Base-by-base conservation (phyloP, 2,329 filamentous ascomycete species). In the Emmonsiellopsis sp. region DNA sequence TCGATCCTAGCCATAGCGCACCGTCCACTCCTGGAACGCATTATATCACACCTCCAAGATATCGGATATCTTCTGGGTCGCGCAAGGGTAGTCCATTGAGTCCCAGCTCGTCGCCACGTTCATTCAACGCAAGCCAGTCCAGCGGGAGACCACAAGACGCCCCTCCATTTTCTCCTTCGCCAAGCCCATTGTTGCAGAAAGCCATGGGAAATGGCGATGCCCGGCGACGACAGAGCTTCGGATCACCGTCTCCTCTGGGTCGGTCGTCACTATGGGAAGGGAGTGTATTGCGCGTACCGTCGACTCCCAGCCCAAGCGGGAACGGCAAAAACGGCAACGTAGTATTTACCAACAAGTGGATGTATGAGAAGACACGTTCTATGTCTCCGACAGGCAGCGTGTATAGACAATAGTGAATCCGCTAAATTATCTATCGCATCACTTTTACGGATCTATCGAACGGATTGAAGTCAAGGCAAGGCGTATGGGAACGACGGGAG, bases 301-400 rank as follows among this genome's bases (percentile, higher is more conserved):
- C 79, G 11, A 85, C 85, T 15, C 87, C 87, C 1, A 91, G 84
- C 58, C 87, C 88, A 0, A 49, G 11, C 34, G 72, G 76, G 5
- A 78, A 62, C 50, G 67, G 79, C 38, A 89, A 86, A 73, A 80
- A 83, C 54, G 84, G 85, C 42, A 90, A 82, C 59, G 82, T 94
- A 51, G 83, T 84, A 0, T 66, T 96, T 65, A 96, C 92, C 70
- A 95, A 84, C 73, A 95, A 93, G 73, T 97, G 92, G 92, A 71
- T 96, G 56, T 97, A 95, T 66, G 89, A 96, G 70, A 88, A 84
- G 71, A 86, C 87, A 50, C 63, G 68, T 43, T 63, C 67, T 31
- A 58, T 70, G 26, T 72, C 70, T 37, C 62, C 69, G 10, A 70
- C 67, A 56, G 69, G 68, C 51, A 67, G 68, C 35, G 60, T 66